These are phyloP conservation scores for Persicaria tinctoria DNA, from an alignment of 148 eudicot genomes.

Conservation along the genomic window DNA sequence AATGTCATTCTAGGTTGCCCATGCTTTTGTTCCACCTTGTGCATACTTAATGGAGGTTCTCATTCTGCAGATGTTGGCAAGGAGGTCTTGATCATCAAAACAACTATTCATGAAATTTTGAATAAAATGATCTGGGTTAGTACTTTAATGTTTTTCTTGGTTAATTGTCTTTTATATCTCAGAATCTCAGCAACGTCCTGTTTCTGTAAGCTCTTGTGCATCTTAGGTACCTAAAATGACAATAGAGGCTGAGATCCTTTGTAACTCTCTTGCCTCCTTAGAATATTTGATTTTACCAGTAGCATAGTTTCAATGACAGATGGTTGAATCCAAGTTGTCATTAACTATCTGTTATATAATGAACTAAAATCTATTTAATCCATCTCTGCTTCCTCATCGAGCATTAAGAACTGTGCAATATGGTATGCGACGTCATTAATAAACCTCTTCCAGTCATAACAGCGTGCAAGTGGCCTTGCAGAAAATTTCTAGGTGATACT, in stretches of 20 bases:
- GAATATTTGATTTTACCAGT: not conserved
- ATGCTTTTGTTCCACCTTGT: conserved; percentile 5
- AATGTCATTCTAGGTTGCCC: conserved; percentile 12
- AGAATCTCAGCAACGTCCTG: not conserved
- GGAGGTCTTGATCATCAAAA: conserved; percentile 84
- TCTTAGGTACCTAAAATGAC: not conserved
- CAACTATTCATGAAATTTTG: conserved; percentile 97
- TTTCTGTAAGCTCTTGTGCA: not conserved
- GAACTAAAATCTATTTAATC: no score
- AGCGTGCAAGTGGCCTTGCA: no score
- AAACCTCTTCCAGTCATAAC: no score
- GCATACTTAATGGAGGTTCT: conserved; percentile 11
- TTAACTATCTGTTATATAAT: no score
- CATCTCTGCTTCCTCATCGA: no score
- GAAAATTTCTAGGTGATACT: no score
- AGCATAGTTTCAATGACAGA: not conserved
- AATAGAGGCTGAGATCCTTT: not conserved
- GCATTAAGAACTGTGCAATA: no score
- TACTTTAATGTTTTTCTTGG: not conserved
- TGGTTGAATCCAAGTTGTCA: not conserved
- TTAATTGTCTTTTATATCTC: not conserved
- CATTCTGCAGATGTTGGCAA: conserved; percentile 68
- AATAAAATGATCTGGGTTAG: conserved; percentile 92
- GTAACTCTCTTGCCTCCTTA: not conserved
- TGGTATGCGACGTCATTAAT: no score